Percentiles rank a stretch among this genome's conserved stretches.
phyloP scores from a whole-genome alignment of 2,329 filamentous ascomycete genomes.

The Phialophora verrucosa region DNA sequence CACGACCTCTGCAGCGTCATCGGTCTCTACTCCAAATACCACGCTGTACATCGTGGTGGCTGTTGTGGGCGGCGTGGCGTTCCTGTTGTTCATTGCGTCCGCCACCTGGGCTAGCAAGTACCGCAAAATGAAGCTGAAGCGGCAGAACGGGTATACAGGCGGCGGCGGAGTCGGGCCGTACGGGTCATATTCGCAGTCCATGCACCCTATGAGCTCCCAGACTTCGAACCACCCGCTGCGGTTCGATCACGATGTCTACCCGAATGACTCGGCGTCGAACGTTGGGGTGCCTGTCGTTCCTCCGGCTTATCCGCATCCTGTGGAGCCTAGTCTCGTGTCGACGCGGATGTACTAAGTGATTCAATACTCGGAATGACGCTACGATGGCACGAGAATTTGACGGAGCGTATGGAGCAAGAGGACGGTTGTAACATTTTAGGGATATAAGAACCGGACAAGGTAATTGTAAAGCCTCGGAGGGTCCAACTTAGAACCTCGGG shows the following conservation, averaged over 20 bases:
- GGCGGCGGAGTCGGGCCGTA: background rate
- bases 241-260: constrained; percentile 9
- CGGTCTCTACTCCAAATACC: background rate
- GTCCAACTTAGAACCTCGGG: no score
- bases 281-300: background rate
- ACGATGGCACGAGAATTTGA: background rate
- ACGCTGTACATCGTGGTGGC: constrained; percentile 14
- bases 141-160: background rate
- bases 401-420: no score
- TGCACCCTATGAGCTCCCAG: constrained; percentile 6
- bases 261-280: constrained; percentile 11
- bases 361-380: background rate
- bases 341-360: constrained; percentile 9
- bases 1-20: background rate
- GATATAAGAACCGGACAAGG: no score
- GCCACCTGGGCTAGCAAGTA: constrained; percentile 7
- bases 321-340: constrained; percentile 17
- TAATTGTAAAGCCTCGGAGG: no score
- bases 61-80: constrained; percentile 10
- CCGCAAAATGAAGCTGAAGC: background rate
- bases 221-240: constrained; percentile 1
- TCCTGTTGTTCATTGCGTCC: background rate
- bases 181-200: background rate
- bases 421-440: no score
- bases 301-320: background rate